A percentile compares a stretch with the other conserved stretches of the same genome.
Conservation (phyloP, 345 rosid genomes). For the Microcos paniculata region DNA sequence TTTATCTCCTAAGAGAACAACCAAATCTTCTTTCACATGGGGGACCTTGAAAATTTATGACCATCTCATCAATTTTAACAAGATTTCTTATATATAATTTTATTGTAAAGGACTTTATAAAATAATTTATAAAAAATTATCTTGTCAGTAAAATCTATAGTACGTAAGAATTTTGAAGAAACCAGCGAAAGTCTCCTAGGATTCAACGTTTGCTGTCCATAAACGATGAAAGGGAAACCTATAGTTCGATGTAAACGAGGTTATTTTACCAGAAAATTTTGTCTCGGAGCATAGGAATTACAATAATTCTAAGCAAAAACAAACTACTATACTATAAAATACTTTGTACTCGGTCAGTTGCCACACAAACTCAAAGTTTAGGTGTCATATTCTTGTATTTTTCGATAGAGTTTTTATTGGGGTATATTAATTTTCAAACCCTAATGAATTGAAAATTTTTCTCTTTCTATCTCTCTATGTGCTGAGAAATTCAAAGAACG, state of each 20-base stretch:
- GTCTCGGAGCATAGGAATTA: neutral
- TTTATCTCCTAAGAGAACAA: neutral
- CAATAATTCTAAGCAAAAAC: neutral
- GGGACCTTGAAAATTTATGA: neutral
- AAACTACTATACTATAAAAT: neutral
- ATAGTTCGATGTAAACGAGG: conserved; percentile 8
- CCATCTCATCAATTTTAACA: neutral
- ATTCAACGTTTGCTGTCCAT: neutral
- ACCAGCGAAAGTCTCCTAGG: conserved; percentile 2
- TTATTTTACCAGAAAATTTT: neutral
- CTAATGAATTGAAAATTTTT: neutral
- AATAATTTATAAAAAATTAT: too few species aligned
- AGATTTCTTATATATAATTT: neutral
- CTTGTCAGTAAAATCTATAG: too few species aligned
- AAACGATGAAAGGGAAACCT: conserved; percentile 9
- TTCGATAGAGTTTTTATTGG: neutral
- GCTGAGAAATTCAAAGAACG: neutral
- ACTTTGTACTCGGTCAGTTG: neutral
- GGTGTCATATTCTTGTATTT: neutral
- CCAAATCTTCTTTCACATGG: neutral
- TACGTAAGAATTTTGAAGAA: neutral
- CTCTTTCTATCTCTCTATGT: too few species aligned
- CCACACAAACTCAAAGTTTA: neutral
- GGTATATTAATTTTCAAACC: neutral
- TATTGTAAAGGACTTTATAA: too few species aligned